phyloP scores from a whole-genome alignment of 75 land plant species.

The Pinus albicaulis region DNA sequence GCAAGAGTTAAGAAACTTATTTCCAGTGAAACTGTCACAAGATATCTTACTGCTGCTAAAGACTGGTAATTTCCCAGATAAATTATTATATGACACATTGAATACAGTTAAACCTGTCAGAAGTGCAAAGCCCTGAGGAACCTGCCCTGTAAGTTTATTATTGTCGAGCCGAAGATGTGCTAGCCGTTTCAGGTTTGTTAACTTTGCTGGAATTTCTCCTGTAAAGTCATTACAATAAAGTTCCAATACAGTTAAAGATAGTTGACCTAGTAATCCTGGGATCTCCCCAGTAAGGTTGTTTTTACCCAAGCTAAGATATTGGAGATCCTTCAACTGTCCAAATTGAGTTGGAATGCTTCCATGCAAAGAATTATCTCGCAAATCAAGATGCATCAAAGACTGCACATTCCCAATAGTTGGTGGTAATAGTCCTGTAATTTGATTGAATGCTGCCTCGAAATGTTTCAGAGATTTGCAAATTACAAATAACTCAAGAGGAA shows the following conservation, averaged over 20 bases:
- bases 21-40: conserved; percentile 28
- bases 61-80: conserved; percentile 36
- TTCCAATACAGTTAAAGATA: conserved; percentile 25
- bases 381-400: conserved; percentile 32
- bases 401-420: conserved; percentile 23
- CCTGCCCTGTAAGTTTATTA: conserved; percentile 57
- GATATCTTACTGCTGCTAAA: conserved; percentile 3
- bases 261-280: conserved; percentile 21
- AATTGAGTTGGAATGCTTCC: conserved; percentile 39
- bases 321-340: conserved; percentile 23
- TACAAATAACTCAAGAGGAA: conserved; percentile 32
- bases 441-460: conserved; percentile 21
- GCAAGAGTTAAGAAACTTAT: conserved; percentile 14
- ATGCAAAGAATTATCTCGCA: conserved; percentile 31
- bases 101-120: conserved; percentile 22
- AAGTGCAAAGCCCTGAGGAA: conserved; percentile 28
- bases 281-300: conserved; percentile 45
- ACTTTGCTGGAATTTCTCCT: conserved; percentile 50
- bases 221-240: conserved; percentile 40
- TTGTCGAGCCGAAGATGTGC: conserved; percentile 35
- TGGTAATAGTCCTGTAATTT: conserved; percentile 35
- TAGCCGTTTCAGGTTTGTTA: conserved; percentile 28
- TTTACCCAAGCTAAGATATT: conserved; percentile 15
- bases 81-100: conserved; percentile 44
- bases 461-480: conserved; percentile 21